These are phyloP conservation scores for Graphilbum sp. DNA, from an alignment of 2,329 filamentous ascomycete genomes.

Conservation along the genomic window DNA sequence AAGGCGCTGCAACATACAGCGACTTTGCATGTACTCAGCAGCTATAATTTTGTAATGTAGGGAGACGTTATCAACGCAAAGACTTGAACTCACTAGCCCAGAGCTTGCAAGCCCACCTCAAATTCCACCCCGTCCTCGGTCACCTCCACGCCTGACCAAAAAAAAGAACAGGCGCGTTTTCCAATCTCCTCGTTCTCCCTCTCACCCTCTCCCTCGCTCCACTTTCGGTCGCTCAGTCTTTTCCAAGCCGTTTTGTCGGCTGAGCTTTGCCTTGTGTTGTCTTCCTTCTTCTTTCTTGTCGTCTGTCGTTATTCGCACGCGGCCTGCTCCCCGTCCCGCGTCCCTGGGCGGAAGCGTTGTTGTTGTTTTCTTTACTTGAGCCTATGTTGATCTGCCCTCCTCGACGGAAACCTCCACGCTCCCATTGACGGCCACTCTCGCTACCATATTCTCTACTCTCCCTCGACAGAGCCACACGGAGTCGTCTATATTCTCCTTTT, in stretches of 20 bases:
- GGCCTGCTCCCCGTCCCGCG: no score
- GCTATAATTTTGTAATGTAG: no score
- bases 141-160: neutral
- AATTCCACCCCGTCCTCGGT: neutral
- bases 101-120: neutral
- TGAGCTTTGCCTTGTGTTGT: neutral
- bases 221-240: neutral
- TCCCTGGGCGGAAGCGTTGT: no score
- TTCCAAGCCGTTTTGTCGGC: neutral
- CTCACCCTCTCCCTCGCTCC: neutral
- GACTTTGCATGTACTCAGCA: no score
- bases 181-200: neutral
- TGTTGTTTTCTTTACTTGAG: no score
- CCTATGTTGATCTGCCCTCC: no score
- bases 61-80: no score
- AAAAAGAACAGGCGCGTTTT: constrained; percentile 1
- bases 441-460: neutral
- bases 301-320: neutral
- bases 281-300: neutral
- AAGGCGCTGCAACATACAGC: no score
- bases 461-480: neutral
- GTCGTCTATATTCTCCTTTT: neutral
- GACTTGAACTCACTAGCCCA: no score
- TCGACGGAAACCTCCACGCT: no score
- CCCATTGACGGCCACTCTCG: no score